Evolutionary conservation across 1,284 basidiomycete species (phyloP), one percentile per base, ranked within the genome.

Genomic region (Mixia osmundae): DNA sequence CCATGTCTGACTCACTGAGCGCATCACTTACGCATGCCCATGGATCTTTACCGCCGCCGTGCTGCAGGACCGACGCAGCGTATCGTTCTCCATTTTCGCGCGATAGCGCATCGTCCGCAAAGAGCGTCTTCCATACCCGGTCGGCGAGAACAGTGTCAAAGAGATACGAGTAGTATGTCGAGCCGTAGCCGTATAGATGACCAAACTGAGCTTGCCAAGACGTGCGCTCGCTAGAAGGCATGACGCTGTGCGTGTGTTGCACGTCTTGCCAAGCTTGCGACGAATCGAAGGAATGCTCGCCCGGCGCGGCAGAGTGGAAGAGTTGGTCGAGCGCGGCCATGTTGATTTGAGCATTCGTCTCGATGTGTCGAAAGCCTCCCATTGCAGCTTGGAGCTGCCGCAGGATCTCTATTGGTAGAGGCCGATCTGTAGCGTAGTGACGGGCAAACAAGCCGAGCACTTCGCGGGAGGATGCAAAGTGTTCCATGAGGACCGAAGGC

Each of bases 401-500:
- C 30, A 67, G 54, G 21, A 63, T 57, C 66, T 76, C 46, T 61
- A 70, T 44, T 55, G 74, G 57, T 63, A 94, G 35, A 60, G 74
- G 50, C 68, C 76, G 52, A 63, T 67, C 56, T 62, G 77, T 65
- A 14, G 50, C 44, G 47, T 63, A 57, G 48, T 68, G 65, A n/a
- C 54, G 54, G 3, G 65, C 62, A 24, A 94, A 82, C 11, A 91
- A 67, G 6, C 71, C 67, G 11, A 95, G 67, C 12, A 95, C 82
- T 6, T 62, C 57, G 0, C 80, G 71, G 0, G 85, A 85, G 28
- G 68, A 73, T 25, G 91, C 68, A 61, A 97, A 67, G 53, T 87
- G 82, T 55, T 97, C 91, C 91, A 97, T 97, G 16, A 97, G 69
- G 48, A 97, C 91, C 8, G 87, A 95, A 0, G 89, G 91, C 3